Base-by-base conservation (phyloP, 2,329 filamentous ascomycete species). In the Diaporthe sp. region DNA sequence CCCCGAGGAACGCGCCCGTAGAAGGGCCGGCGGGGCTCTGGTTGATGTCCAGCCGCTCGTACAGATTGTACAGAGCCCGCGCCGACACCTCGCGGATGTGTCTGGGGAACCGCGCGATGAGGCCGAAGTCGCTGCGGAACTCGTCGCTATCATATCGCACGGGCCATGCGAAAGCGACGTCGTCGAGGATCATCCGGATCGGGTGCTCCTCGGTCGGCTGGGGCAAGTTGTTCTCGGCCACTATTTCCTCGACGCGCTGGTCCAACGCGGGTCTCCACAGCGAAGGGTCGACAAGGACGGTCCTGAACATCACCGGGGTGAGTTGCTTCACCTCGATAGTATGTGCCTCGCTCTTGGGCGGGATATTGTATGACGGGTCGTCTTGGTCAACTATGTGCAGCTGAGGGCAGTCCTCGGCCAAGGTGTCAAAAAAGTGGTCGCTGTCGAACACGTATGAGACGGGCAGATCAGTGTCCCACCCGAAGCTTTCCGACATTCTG, bases 391-490 rank as follows among this genome's bases (percentile, higher is more conserved):
- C 66, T 19, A 75, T 73, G 42, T 32, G 74, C 27, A 75, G 74
- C 59, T 75, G 66, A 2, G 74, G 74, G 50, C 74, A 75, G 71
- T 75, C 74, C 32, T 53, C 25, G 17, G 74, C 74, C 39, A 75
- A 13, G 3, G 71, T 75, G 12, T 32, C 25, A 30, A 68, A 75
- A 35, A 75, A 73, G 19, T 75, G 74, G 27, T 75, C 74, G 58
- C 56, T 73, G 44, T 75, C 74, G 44, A 75, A 75, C 55, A 75
- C 63, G 51, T 75, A 75, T 32, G 68, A 70, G 30, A 75, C 25
- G 4, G 71, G 65, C 3, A 71, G 47, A 53, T 73, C 74, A 6
- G 39, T 65, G 10, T 71, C 65, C 74, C 74, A 75, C 37, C 39
- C 71, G 50, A 75, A 75, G 37, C 74, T 75, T 2, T 73, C 30